Base-by-base conservation (phyloP, 179 eudicot genomes). In the Spergularia azorica region DNA sequence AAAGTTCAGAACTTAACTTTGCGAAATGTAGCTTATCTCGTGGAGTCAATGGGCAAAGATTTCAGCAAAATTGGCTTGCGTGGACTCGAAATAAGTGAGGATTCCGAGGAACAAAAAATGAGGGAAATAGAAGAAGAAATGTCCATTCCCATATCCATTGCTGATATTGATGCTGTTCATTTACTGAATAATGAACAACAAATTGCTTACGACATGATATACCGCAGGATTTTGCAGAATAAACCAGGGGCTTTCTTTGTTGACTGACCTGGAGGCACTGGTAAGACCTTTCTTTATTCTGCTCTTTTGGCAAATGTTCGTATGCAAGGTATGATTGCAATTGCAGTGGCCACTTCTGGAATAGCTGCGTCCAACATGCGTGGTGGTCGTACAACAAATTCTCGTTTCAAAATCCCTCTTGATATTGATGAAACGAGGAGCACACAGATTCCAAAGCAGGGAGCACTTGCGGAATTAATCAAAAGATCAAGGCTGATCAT, bases 401-500 rank as follows among this genome's bases (percentile, higher is more conserved):
- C 63, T 6, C 65, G 79, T 8, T 75, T 80, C 46, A 80, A 80
- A 62, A 68, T 80, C 12, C 75, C 69, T 1, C 41, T 72, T 57
- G 67, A 58, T 32, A 8, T 8, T 15, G 60, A 51, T 0, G 18
- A 15, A 6, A 4, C 5, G 1, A 9, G 10, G 9, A 52, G n/a
- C 9, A 17, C 60, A 5, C 54, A 18, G 20, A 20, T 55, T 1
- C 55, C 74, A 6, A 71, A 71, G 32, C 74, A 71, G 3, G 52
- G 62, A 9, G 21, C 38, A 9, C 46, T 71, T 15, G 62, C 63
- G 51, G 2, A 70, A 1, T 70, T 52, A 54, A 18, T 74, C 12
- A 43, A 43, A 9, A 14, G 20, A 21, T 18, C 72, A 15, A 39
- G 12, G 5, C 46, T 41, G 5, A 68, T 80, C 3, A 75, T 75